Evolutionary conservation across 805 yeast genomes (phyloP).

Genomic region (Metschnikowia dekortorum): DNA sequence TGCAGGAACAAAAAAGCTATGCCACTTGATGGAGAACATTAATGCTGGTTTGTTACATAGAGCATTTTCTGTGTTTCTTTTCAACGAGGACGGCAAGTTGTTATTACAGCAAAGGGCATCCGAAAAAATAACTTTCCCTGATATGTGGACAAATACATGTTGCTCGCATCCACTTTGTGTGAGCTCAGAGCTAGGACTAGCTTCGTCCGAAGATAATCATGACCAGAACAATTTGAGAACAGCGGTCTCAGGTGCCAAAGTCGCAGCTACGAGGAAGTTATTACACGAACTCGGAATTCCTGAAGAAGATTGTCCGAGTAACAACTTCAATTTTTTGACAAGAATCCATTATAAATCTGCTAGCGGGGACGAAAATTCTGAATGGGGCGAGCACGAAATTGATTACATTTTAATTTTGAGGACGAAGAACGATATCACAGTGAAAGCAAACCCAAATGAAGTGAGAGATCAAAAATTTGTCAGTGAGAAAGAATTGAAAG

Average conservation of each 20-base stretch:
- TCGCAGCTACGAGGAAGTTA: slow-evolving; percentile 88
- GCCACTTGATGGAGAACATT: slow-evolving; percentile 86
- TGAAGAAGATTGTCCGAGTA: slow-evolving; percentile 53
- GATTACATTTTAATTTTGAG: slow-evolving; percentile 85
- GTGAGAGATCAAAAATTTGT: slow-evolving; percentile 81
- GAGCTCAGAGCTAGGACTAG: slow-evolving; percentile 67
- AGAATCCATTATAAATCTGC: slow-evolving; percentile 93
- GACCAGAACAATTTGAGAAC: slow-evolving; percentile 38
- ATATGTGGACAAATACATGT: slow-evolving; percentile 98
- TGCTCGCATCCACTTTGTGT: slow-evolving; percentile 96
- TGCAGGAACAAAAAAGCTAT: slow-evolving; percentile 87
- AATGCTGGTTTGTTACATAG: slow-evolving; percentile 84
- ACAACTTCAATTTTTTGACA: slow-evolving; percentile 75
- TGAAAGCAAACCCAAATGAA: slow-evolving; percentile 67
- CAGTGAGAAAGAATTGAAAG: slow-evolving; percentile 56
- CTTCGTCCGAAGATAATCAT: slow-evolving; percentile 8
- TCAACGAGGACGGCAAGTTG: slow-evolving; percentile 70
- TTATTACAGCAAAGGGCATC: slow-evolving; percentile 92
- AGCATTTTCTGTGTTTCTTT: slow-evolving; percentile 93
- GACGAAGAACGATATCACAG: slow-evolving; percentile 46
- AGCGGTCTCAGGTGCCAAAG: slow-evolving; percentile 73
- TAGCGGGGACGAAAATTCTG: slow-evolving; percentile 51
- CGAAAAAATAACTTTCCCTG: slow-evolving; percentile 94
- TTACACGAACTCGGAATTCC: slow-evolving; percentile 91
- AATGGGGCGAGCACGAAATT: slow-evolving; percentile 98